These are phyloP conservation scores for Globisporangium nodosum DNA, from an alignment of 352 stramenopile species.

Conservation along the genomic window DNA sequence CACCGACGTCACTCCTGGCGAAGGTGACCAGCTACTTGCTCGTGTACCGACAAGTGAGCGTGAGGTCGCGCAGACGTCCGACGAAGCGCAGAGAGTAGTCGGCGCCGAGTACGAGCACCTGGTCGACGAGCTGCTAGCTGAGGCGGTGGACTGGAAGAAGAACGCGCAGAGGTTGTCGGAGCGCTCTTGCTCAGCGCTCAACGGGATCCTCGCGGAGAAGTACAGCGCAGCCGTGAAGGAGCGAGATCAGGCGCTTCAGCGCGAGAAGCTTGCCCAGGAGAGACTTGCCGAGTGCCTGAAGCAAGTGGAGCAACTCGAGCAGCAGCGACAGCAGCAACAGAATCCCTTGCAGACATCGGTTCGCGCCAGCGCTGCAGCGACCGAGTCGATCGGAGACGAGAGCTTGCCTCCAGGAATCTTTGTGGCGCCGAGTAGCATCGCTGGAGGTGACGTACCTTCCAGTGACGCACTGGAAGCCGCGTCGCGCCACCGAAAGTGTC, in stretches of 20 bases:
- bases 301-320: constrained; percentile 13
- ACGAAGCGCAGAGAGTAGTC: neutral
- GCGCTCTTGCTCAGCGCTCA: constrained; percentile 17
- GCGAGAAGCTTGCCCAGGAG: constrained; percentile 21
- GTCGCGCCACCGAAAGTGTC: constrained; percentile 12
- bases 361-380: neutral
- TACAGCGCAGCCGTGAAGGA: constrained; percentile 31
- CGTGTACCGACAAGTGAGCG: neutral
- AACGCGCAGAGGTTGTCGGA: constrained; percentile 1
- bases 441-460: no score
- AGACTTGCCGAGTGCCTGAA: constrained; percentile 23
- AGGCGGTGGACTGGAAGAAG: constrained; percentile 12
- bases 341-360: neutral
- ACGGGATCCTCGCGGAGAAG: constrained; percentile 38
- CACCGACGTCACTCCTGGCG: constrained; percentile 2
- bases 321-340: constrained; percentile 3
- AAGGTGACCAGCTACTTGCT: neutral
- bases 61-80: neutral
- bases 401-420: neutral
- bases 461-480: neutral
- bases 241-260: constrained; percentile 32
- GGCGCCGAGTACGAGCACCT: constrained; percentile 1
- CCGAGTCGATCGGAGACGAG: constrained; percentile 1
- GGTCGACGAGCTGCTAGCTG: constrained; percentile 14
- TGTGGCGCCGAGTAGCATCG: neutral